These are phyloP conservation scores for Saitozyma podzolica DNA, from an alignment of 768 basidiomycete genomes.

Conservation along the genomic window DNA sequence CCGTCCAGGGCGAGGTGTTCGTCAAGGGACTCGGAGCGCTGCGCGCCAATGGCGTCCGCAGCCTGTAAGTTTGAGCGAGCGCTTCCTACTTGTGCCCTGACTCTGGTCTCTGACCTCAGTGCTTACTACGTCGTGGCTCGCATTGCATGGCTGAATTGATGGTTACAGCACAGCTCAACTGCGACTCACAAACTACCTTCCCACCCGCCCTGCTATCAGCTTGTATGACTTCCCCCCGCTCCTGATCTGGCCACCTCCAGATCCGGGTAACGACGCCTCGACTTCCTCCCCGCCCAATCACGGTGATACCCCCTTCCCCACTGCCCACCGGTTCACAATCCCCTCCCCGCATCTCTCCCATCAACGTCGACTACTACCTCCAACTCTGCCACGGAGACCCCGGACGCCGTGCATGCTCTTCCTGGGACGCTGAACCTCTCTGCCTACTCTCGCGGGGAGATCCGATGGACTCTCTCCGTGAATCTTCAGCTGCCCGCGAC, in stretches of 20 bases:
- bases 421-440: constrained; percentile 46
- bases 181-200: constrained; percentile 30
- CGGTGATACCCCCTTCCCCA: constrained; percentile 19
- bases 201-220: constrained; percentile 20
- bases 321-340: constrained; percentile 39
- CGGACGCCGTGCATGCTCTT: constrained; percentile 9
- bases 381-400: neutral
- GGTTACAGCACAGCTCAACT: constrained; percentile 31
- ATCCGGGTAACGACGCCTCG: constrained; percentile 8
- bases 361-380: constrained; percentile 1
- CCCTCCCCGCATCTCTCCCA: constrained; percentile 18
- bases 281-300: constrained; percentile 11
- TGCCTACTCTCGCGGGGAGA: constrained; percentile 31
- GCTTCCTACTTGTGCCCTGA: no score
- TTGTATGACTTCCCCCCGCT: constrained; percentile 23
- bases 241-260: constrained; percentile 26
- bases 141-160: neutral
- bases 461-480: constrained; percentile 35
- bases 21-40: constrained; percentile 45
- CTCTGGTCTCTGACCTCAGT: no score
- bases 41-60: constrained; percentile 21
- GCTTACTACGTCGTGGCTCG: neutral
- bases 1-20: constrained; percentile 47
- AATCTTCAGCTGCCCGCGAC: constrained; percentile 10
- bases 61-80: constrained; percentile 16